phyloP scores from a whole-genome alignment of 2,329 filamentous ascomycete genomes.

The Cadophora gregata region DNA sequence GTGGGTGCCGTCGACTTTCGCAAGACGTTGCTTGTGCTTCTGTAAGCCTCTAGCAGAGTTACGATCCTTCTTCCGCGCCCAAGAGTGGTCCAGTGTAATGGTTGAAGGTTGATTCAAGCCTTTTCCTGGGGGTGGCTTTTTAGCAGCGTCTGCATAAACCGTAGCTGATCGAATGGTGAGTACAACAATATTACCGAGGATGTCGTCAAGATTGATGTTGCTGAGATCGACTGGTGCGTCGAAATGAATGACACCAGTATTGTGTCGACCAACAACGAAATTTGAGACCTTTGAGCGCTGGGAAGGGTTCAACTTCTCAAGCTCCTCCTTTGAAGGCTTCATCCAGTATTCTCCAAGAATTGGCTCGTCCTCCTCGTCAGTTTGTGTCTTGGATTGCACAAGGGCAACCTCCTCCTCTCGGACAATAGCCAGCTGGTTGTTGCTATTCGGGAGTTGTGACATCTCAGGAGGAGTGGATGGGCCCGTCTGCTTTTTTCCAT shows the following conservation, averaged over 20 bases:
- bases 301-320: slow-evolving; percentile 79
- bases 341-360: slow-evolving; percentile 84
- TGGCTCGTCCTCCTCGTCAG: slow-evolving; percentile 35
- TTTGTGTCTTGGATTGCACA: slow-evolving; percentile 23
- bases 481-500: slow-evolving; percentile 54
- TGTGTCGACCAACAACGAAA: slow-evolving; percentile 82
- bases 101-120: slow-evolving; percentile 90
- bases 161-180: slow-evolving; percentile 82
- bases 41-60: slow-evolving; percentile 66
- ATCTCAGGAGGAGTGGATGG: slow-evolving; percentile 63
- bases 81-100: slow-evolving; percentile 90
- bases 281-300: slow-evolving; percentile 76
- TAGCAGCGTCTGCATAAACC: slow-evolving; percentile 76
- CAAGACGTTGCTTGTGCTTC: slow-evolving; percentile 84
- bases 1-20: slow-evolving; percentile 77
- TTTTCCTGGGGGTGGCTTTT: slow-evolving; percentile 84
- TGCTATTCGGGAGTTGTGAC: slow-evolving; percentile 66
- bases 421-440: slow-evolving; percentile 80
- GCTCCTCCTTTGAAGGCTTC: slow-evolving; percentile 74
- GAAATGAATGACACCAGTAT: slow-evolving; percentile 84
- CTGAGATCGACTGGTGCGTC: slow-evolving; percentile 83
- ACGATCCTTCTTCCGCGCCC: slow-evolving; percentile 75
- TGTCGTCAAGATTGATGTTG: slow-evolving; percentile 77
- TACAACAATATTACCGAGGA: slow-evolving; percentile 77
- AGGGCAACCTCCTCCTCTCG: slow-evolving; percentile 67